These are phyloP conservation scores for Babesia ovis DNA, from an alignment of 169 alveolate species.

Conservation along the genomic window DNA sequence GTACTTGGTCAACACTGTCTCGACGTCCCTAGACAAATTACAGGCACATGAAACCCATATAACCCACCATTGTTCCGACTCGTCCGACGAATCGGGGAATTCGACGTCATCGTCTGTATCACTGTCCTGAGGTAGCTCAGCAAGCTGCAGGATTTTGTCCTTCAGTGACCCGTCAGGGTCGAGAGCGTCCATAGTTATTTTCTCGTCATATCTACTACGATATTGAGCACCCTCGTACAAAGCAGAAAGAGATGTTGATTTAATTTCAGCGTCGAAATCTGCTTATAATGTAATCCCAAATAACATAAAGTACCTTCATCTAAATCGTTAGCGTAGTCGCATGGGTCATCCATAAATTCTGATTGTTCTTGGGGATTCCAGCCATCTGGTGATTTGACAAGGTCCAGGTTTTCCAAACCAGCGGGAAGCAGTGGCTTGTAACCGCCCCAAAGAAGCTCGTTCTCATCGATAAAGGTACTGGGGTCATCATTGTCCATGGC, in stretches of 20 bases:
- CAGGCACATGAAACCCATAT: background rate
- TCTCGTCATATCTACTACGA: slow-evolving; percentile 2
- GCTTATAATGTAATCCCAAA: too few species aligned
- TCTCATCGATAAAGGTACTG: slow-evolving; percentile 53
- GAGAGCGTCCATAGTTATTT: slow-evolving; percentile 41
- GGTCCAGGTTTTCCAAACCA: background rate
- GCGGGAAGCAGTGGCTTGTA: slow-evolving; percentile 39
- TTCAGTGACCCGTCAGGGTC: slow-evolving; percentile 37
- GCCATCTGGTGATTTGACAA: slow-evolving; percentile 10
- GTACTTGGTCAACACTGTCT: slow-evolving; percentile 77
- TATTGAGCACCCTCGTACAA: background rate
- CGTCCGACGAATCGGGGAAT: slow-evolving; percentile 28
- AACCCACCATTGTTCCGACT: slow-evolving; percentile 50
- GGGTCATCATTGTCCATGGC: slow-evolving; percentile 67
- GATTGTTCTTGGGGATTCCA: slow-evolving; percentile 10
- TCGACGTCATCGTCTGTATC: slow-evolving; percentile 20
- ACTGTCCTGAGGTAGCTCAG: slow-evolving; percentile 23
- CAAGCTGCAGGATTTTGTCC: slow-evolving; percentile 27
- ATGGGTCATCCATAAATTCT: slow-evolving; percentile 3
- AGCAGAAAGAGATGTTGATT: background rate
- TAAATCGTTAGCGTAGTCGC: background rate
- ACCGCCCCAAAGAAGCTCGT: slow-evolving; percentile 71
- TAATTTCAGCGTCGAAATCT: too few species aligned
- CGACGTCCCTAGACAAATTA: slow-evolving; percentile 66
- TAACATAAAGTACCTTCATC: too few species aligned